These are phyloP conservation scores for Solanum hybrid DNA, from an alignment of 305 asterid species.

Conservation along the genomic window DNA sequence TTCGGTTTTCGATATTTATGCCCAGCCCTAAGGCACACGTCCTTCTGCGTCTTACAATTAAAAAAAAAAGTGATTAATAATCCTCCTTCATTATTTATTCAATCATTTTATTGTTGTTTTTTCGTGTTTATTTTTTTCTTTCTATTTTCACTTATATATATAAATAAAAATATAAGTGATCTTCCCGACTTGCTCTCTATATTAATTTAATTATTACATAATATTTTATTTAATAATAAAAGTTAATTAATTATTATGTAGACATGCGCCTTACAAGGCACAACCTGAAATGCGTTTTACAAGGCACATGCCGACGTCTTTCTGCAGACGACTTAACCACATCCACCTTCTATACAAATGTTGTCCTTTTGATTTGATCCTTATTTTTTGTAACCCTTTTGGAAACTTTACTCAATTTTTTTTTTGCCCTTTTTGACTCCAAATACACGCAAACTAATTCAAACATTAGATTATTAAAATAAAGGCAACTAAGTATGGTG, in stretches of 20 bases:
- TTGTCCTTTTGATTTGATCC: neutral
- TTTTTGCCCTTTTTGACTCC: no score
- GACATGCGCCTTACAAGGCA: neutral
- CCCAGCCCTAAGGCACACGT: no score
- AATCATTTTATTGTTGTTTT: neutral
- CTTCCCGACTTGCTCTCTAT: neutral
- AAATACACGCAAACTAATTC: neutral
- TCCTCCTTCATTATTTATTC: neutral
- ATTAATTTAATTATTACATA: no score
- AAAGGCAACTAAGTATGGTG: neutral
- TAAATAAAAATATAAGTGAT: neutral
- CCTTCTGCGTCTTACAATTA: neutral
- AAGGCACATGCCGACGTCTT: neutral
- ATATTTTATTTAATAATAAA: no score
- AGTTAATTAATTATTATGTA: neutral
- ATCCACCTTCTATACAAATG: neutral
- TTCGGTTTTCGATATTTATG: no score
- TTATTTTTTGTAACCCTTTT: no score
- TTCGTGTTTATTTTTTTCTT: neutral
- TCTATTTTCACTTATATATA: neutral
- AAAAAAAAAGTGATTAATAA: no score
- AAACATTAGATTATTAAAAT: neutral
- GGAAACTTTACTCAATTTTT: no score
- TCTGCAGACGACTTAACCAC: neutral
- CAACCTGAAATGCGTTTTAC: neutral